Evolutionary conservation across 805 yeast genomes (phyloP).

Genomic region (Starmerella kuoi): DNA sequence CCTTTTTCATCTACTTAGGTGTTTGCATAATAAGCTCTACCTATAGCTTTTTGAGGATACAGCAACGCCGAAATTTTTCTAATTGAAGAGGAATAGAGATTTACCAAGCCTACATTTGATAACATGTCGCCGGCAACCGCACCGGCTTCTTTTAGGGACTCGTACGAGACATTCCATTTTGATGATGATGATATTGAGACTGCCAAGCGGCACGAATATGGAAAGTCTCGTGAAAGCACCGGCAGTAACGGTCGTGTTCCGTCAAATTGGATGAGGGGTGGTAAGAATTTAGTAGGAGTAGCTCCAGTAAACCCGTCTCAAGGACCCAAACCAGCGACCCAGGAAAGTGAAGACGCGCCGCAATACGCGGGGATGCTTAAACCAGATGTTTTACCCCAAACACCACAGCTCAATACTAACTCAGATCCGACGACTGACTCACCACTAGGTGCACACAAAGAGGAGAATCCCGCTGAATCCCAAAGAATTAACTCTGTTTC

Average conservation of each 20-base stretch:
- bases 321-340: neutral
- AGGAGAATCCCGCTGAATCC: neutral
- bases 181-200: constrained; percentile 9
- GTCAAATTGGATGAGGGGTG: constrained; percentile 9
- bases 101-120: too few relatives aligned
- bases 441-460: neutral
- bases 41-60: too few relatives aligned
- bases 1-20: too few relatives aligned
- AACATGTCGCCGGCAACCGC: neutral
- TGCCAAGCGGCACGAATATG: constrained; percentile 1
- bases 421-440: neutral
- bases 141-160: constrained; percentile 12
- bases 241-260: constrained; percentile 10
- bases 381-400: neutral
- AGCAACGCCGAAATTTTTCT: too few relatives aligned
- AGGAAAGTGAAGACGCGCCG: neutral
- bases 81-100: too few relatives aligned
- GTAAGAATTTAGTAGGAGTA: neutral
- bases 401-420: neutral
- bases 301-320: neutral
- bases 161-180: constrained; percentile 18
- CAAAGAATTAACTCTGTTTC: neutral
- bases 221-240: constrained; percentile 4
- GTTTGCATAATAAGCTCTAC: too few relatives aligned
- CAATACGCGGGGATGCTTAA: neutral